Conservation (phyloP, 2,329 filamentous ascomycete species). For the Aspergillus hortae region DNA sequence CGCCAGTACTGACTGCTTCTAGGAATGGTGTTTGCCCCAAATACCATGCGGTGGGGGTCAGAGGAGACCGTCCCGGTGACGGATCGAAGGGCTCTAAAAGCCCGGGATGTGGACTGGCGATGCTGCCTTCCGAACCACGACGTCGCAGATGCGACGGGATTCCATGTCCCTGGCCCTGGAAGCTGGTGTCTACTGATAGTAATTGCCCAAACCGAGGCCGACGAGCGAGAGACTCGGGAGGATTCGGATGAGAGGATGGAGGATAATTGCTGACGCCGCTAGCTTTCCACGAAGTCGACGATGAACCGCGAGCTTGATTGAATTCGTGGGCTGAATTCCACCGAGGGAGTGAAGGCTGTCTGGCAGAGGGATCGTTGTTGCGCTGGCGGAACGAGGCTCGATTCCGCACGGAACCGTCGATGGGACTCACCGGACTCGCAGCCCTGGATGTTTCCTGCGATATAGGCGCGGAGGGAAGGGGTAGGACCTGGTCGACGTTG, state of each 20-base stretch:
- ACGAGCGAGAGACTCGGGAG: slow-evolving; percentile 36
- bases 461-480: slow-evolving; percentile 35
- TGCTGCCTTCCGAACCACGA: slow-evolving; percentile 69
- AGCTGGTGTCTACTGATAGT: slow-evolving; percentile 55
- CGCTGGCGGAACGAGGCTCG: slow-evolving; percentile 24
- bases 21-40: slow-evolving; percentile 44
- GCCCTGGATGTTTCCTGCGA: slow-evolving; percentile 35
- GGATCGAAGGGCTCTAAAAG: slow-evolving; percentile 36
- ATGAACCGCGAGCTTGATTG: neutral
- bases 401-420: slow-evolving; percentile 25
- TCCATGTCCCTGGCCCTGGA: slow-evolving; percentile 53
- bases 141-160: slow-evolving; percentile 55
- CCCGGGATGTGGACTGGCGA: slow-evolving; percentile 51
- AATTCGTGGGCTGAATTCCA: slow-evolving; percentile 15
- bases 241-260: slow-evolving; percentile 3
- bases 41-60: slow-evolving; percentile 68
- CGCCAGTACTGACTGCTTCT: slow-evolving; percentile 35
- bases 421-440: slow-evolving; percentile 31
- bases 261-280: slow-evolving; percentile 3
- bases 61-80: slow-evolving; percentile 52
- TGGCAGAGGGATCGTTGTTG: slow-evolving; percentile 15
- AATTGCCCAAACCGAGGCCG: slow-evolving; percentile 74
- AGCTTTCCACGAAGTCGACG: slow-evolving; percentile 1
- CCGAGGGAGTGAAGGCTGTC: slow-evolving; percentile 10
- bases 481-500: slow-evolving; percentile 47